A percentile compares a stretch with the other conserved stretches of the same genome.
Evolutionary conservation across 345 rosid genomes (phyloP).

Genomic region (Rhizophora apiculata): DNA sequence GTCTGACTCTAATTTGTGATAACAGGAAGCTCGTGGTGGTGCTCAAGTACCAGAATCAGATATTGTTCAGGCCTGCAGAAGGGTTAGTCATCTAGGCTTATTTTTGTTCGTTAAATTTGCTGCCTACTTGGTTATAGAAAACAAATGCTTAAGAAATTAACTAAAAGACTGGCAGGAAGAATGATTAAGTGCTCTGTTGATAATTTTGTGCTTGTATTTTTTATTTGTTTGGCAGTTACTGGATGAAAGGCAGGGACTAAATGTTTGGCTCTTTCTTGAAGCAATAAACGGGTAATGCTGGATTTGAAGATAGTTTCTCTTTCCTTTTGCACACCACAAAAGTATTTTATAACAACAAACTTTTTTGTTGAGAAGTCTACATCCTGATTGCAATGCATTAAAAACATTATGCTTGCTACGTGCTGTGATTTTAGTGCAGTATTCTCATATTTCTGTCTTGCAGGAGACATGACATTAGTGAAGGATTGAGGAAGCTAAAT

Average conservation of each 20-base stretch:
- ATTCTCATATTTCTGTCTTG: not conserved
- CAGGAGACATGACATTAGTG: constrained; percentile 86
- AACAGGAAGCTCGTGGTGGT: constrained; percentile 30
- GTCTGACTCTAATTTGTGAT: constrained; percentile 17
- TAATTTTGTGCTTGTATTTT: not conserved
- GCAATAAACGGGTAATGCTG: constrained; percentile 21
- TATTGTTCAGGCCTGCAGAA: constrained; percentile 28
- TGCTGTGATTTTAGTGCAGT: not conserved
- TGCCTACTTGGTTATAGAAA: constrained; percentile 8
- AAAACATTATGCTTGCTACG: not conserved
- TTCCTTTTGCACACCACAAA: not conserved
- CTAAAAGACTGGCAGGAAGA: not conserved
- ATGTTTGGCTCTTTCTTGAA: constrained; percentile 27
- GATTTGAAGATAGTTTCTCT: constrained; percentile 23
- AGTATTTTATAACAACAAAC: not conserved
- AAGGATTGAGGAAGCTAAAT: constrained; percentile 62
- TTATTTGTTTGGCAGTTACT: constrained; percentile 21
- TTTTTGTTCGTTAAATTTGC: not conserved
- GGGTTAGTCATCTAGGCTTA: constrained; percentile 18
- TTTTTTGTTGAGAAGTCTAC: not conserved
- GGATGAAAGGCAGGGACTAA: constrained; percentile 28
- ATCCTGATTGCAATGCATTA: not conserved
- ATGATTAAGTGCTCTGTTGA: not conserved
- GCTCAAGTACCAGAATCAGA: constrained; percentile 27
- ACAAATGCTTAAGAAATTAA: not conserved